These are phyloP conservation scores for Akanthomyces lecanii DNA, from an alignment of 2,329 filamentous ascomycete genomes.

Conservation along the genomic window DNA sequence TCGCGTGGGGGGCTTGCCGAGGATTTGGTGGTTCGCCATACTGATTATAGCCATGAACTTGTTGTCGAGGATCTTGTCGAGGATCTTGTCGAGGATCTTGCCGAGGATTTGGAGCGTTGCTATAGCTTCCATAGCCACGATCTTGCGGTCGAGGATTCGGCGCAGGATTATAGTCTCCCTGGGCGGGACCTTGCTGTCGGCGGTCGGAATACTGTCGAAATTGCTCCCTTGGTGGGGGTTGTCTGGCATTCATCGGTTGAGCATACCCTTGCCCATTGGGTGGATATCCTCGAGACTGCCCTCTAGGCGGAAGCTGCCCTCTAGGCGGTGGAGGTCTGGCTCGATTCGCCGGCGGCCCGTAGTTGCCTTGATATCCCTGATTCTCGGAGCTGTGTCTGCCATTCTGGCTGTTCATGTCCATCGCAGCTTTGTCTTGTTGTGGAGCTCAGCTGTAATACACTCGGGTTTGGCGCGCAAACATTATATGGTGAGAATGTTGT, in stretches of 20 bases:
- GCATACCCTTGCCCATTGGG: constrained; percentile 22
- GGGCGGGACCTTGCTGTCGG: constrained; percentile 24
- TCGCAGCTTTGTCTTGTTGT: constrained; percentile 21
- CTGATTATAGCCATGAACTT: constrained; percentile 23
- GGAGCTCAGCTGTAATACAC: constrained; percentile 32
- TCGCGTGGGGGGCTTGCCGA: constrained; percentile 27
- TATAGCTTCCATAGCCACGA: neutral
- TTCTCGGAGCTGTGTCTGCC: constrained; percentile 26
- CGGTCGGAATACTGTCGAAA: neutral
- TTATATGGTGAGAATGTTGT: constrained; percentile 18
- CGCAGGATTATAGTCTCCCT: constrained; percentile 16
- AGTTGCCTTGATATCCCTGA: constrained; percentile 25
- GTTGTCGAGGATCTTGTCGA: constrained; percentile 19
- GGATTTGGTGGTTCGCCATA: constrained; percentile 19
- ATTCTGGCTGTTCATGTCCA: constrained; percentile 32
- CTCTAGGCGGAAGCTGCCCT: constrained; percentile 27
- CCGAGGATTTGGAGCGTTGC: constrained; percentile 6
- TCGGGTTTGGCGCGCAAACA: constrained; percentile 25
- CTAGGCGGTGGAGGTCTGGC: constrained; percentile 26
- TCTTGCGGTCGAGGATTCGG: neutral
- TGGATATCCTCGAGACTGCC: constrained; percentile 17
- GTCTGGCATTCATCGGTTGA: constrained; percentile 23
- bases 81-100: constrained; percentile 2
- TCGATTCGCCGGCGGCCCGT: constrained; percentile 25
- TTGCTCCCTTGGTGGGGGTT: constrained; percentile 28